Percentiles rank a stretch among this genome's conserved stretches.
phyloP scores from a whole-genome alignment of 371 early-diverging fungal genomes.

The Rhizopus arrhizus region DNA sequence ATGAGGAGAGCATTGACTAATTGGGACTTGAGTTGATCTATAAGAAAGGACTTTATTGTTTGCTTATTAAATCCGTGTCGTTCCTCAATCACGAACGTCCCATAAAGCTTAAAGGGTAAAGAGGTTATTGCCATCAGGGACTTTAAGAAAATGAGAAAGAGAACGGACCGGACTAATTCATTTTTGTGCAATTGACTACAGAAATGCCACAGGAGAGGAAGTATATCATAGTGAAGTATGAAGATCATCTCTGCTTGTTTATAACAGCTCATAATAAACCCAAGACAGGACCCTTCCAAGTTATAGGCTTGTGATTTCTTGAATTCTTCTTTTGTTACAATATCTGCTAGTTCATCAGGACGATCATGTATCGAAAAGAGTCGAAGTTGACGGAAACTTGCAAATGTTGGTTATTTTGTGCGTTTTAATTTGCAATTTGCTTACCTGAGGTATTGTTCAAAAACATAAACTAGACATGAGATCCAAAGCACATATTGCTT shows the following conservation, averaged over 20 bases:
- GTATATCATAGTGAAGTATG: slow-evolving; percentile 63
- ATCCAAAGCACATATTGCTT: slow-evolving; percentile 74
- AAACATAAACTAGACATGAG: slow-evolving; percentile 58
- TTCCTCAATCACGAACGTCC: slow-evolving; percentile 92
- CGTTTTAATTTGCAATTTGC: background rate
- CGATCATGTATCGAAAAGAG: slow-evolving; percentile 62
- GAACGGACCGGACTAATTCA: slow-evolving; percentile 71
- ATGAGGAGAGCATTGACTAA: slow-evolving; percentile 70
- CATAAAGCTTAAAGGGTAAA: slow-evolving; percentile 82
- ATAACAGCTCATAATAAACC: slow-evolving; percentile 61
- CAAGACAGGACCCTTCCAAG: slow-evolving; percentile 82
- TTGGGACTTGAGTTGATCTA: slow-evolving; percentile 78
- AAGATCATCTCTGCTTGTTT: slow-evolving; percentile 62
- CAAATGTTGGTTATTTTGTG: background rate
- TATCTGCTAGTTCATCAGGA: slow-evolving; percentile 61
- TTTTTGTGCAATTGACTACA: slow-evolving; percentile 55
- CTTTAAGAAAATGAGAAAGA: slow-evolving; percentile 66
- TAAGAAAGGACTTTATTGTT: slow-evolving; percentile 77
- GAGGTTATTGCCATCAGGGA: slow-evolving; percentile 65
- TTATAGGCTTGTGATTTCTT: slow-evolving; percentile 83
- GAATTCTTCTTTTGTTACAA: slow-evolving; percentile 72
- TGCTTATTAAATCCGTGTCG: slow-evolving; percentile 97
- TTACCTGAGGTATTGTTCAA: slow-evolving; percentile 70
- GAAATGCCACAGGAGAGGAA: slow-evolving; percentile 75
- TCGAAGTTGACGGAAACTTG: slow-evolving; percentile 71